These are phyloP conservation scores for Angophora floribunda DNA, from an alignment of 345 rosid species.

Conservation along the genomic window DNA sequence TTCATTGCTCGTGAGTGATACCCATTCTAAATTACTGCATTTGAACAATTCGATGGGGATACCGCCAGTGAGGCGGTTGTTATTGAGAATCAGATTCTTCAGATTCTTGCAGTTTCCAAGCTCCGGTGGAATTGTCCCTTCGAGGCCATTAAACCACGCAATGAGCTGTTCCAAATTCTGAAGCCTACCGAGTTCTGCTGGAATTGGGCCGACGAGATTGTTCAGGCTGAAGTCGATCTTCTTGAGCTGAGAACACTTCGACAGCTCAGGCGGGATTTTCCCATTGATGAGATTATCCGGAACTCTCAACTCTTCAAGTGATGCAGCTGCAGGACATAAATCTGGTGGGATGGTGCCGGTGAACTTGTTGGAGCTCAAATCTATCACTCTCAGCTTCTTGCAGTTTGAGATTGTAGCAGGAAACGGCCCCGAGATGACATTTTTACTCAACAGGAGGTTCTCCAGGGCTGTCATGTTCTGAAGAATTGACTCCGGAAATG, in stretches of 20 bases:
- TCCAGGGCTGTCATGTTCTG: conserved; percentile 46
- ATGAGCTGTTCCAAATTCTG: conserved; percentile 77
- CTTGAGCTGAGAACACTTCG: conserved; percentile 65
- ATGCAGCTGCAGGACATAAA: conserved; percentile 74
- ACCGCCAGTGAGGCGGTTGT: conserved; percentile 67
- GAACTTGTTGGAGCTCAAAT: conserved; percentile 73
- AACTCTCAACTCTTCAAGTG: conserved; percentile 69
- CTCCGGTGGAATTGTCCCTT: conserved; percentile 71
- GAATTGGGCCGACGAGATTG: conserved; percentile 74
- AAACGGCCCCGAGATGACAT: conserved; percentile 59
- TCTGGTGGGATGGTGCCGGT: conserved; percentile 66
- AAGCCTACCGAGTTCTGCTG: conserved; percentile 70
- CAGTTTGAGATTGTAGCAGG: conserved; percentile 61
- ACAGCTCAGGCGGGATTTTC: conserved; percentile 57
- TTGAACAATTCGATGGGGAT: conserved; percentile 64
- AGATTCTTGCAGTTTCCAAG: conserved; percentile 62
- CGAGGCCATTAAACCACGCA: conserved; percentile 81
- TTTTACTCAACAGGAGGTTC: conserved; percentile 54
- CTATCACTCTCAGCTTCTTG: conserved; percentile 48
- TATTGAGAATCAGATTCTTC: conserved; percentile 77
- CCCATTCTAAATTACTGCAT: conserved; percentile 90
- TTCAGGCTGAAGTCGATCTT: conserved; percentile 79
- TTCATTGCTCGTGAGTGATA: conserved; percentile 80
- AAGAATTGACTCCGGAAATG: conserved; percentile 54
- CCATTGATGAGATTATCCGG: conserved; percentile 76